Conservation (phyloP, 2,329 filamentous ascomycete genomes). For the Rachicladosporium sp. region DNA sequence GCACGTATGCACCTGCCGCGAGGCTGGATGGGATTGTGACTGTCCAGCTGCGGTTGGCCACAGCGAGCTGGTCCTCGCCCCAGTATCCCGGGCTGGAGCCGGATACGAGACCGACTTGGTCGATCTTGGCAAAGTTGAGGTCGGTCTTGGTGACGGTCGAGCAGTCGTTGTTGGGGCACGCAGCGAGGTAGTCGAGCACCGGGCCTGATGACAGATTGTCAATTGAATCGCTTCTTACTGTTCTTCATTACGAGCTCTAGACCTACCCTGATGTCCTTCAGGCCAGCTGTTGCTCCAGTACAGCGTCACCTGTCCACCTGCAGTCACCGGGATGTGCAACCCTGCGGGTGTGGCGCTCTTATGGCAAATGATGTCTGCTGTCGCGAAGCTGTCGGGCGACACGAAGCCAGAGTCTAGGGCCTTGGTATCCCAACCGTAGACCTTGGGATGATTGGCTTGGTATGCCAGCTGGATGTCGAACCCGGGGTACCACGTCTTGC, state of each 20-base stretch:
- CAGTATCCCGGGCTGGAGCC: conserved; percentile 36
- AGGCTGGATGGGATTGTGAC: conserved; percentile 33
- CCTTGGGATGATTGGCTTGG: conserved; percentile 4
- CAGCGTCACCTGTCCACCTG: conserved; percentile 23
- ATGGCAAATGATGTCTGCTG: conserved; percentile 25
- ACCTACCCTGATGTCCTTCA: conserved; percentile 38
- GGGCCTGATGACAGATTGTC: conserved; percentile 30
- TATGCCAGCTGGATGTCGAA: conserved; percentile 5
- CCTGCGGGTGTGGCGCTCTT: conserved; percentile 21
- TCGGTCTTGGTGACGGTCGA: conserved; percentile 39
- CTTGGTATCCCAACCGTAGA: conserved; percentile 3
- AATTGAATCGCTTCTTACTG: too few relatives aligned
- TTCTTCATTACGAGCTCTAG: too few relatives aligned
- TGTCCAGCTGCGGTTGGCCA: conserved; percentile 36
- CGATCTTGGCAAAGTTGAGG: conserved; percentile 53
- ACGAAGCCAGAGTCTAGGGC: conserved; percentile 11
- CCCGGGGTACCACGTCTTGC: conserved; percentile 32
- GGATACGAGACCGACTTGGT: conserved; percentile 40
- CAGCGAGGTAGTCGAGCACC: conserved; percentile 52
- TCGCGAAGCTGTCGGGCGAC: conserved; percentile 20
- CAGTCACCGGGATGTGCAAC: conserved; percentile 21
- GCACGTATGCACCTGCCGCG: conserved; percentile 38
- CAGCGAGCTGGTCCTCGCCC: conserved; percentile 42
- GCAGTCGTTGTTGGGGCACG: conserved; percentile 45
- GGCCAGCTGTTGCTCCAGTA: conserved; percentile 52